phyloP scores from a whole-genome alignment of 2,329 filamentous ascomycete species.

The Monilinia aucupariae region DNA sequence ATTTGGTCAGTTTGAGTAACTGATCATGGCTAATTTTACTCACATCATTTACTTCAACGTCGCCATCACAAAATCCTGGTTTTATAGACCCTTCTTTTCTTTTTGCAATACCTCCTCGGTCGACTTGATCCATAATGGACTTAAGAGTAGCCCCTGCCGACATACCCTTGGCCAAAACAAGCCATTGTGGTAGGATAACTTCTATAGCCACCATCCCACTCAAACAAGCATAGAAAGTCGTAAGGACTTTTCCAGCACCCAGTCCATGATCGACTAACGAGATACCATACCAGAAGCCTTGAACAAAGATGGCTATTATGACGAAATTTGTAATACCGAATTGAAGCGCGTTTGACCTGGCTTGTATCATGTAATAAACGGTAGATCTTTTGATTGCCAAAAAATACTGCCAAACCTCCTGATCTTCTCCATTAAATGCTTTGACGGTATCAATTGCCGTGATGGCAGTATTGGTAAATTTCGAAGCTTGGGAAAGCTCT shows the following conservation, averaged over 20 bases:
- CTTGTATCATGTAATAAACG: slow-evolving; percentile 60
- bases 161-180: slow-evolving; percentile 74
- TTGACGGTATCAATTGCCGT: slow-evolving; percentile 80
- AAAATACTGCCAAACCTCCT: slow-evolving; percentile 64
- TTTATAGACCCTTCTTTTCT: slow-evolving; percentile 34
- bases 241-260: slow-evolving; percentile 64
- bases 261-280: slow-evolving; percentile 56
- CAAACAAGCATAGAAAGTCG: slow-evolving; percentile 79
- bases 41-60: slow-evolving; percentile 66
- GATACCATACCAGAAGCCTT: slow-evolving; percentile 86
- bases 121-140: slow-evolving; percentile 38
- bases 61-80: slow-evolving; percentile 51
- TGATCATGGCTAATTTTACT: slow-evolving; percentile 28
- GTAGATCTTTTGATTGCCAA: slow-evolving; percentile 53
- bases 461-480: slow-evolving; percentile 63
- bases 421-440: slow-evolving; percentile 68
- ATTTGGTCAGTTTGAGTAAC: slow-evolving; percentile 21
- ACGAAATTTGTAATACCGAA: slow-evolving; percentile 69
- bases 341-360: slow-evolving; percentile 63
- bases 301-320: slow-evolving; percentile 72
- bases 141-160: slow-evolving; percentile 62
- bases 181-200: slow-evolving; percentile 67
- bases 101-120: slow-evolving; percentile 27
- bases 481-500: slow-evolving; percentile 65
- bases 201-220: slow-evolving; percentile 72